A percentile compares a stretch with the other conserved stretches of the same genome.
Evolutionary conservation across 371 early-diverging fungal species (phyloP).

Genomic region (Mucor circinelloides): DNA sequence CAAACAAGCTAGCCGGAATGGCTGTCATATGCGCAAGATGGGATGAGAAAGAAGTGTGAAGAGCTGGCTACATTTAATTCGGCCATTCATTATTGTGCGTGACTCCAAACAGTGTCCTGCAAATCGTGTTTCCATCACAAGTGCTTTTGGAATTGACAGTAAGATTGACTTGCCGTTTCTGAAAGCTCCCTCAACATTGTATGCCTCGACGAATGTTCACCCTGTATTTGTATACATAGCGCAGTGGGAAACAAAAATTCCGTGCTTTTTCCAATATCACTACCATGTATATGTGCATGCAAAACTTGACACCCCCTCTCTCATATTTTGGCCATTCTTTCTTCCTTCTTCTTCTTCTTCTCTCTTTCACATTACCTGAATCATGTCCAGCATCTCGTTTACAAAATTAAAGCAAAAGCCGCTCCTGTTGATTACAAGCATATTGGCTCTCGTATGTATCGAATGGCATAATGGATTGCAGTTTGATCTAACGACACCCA

Average conservation of each 20-base stretch:
- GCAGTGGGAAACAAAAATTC: not conserved
- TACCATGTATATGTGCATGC: not conserved
- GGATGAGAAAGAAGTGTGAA: not conserved
- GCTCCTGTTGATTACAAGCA: conserved; percentile 29
- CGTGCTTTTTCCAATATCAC: conserved; percentile 5
- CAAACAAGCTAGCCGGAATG: conserved; percentile 11
- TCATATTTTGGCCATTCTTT: not conserved
- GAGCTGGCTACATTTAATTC: not conserved
- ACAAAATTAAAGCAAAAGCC: conserved; percentile 28
- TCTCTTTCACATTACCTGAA: not conserved
- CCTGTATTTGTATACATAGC: not conserved
- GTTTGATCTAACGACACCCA: not conserved
- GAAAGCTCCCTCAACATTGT: not conserved
- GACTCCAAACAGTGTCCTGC: too few species aligned
- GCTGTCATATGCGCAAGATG: not conserved
- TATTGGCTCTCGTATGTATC: conserved; percentile 28
- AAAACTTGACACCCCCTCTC: not conserved
- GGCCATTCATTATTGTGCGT: too few species aligned
- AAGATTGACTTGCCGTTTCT: not conserved
- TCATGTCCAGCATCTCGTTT: conserved; percentile 3
- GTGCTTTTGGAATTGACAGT: too few species aligned
- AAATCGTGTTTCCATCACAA: too few species aligned
- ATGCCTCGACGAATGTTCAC: not conserved
- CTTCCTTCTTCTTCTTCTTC: not conserved
- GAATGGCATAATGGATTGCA: not conserved